These are phyloP conservation scores for Venturia carpophila DNA, from an alignment of 2,329 filamentous ascomycete genomes.

Conservation along the genomic window DNA sequence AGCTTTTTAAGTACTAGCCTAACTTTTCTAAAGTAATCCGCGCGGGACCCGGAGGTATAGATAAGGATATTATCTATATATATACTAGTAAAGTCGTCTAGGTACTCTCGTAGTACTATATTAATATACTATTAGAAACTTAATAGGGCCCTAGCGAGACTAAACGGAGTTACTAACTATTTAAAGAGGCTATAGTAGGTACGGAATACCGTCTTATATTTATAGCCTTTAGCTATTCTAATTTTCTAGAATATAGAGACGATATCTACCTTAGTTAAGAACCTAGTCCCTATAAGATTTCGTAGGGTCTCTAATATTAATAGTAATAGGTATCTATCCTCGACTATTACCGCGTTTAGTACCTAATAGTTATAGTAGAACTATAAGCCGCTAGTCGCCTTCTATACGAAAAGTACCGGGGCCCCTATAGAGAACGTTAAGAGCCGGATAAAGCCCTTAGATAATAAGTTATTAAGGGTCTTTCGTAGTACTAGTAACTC, in stretches of 20 bases:
- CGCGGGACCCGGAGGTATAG: not conserved
- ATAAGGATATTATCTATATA: not conserved
- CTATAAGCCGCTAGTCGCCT: not conserved
- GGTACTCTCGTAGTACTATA: too few relatives aligned
- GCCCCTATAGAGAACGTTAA: not conserved
- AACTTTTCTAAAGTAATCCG: not conserved
- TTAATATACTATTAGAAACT: too few relatives aligned
- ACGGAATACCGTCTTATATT: not conserved
- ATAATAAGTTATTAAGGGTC: not conserved
- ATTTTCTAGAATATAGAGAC: not conserved
- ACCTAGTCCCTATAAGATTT: not conserved
- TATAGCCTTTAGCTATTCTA: not conserved
- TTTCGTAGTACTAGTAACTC: not conserved
- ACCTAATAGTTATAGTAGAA: not conserved
- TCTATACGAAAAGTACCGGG: not conserved
- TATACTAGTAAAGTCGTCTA: not conserved
- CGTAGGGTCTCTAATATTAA: not conserved
- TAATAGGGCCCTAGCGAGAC: too few relatives aligned
- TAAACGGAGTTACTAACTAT: not conserved
- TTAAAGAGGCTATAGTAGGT: not conserved
- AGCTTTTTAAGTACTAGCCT: not conserved
- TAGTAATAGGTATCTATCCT: too few relatives aligned
- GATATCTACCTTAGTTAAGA: not conserved
- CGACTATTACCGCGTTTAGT: not conserved
- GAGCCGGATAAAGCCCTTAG: not conserved